These are phyloP conservation scores for Solanum arcanum DNA, from an alignment of 257 asterid species.

Conservation along the genomic window DNA sequence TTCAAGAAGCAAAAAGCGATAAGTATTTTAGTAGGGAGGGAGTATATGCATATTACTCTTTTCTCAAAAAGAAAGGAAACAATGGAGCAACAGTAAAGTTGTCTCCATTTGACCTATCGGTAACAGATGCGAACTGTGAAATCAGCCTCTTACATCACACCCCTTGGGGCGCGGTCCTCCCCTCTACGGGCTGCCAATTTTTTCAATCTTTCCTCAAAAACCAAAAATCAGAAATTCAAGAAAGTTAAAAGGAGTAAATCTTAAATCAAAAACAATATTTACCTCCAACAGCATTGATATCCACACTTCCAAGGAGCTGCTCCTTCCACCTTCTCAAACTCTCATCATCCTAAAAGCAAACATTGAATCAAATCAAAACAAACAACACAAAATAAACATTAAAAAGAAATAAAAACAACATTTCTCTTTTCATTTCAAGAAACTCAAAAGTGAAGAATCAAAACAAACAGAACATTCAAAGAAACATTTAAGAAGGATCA, in stretches of 20 bases:
- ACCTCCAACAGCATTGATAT: constrained; percentile 85
- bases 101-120: not conserved
- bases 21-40: not conserved
- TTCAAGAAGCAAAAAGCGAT: not conserved
- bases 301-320: constrained; percentile 88
- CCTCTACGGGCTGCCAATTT: not conserved
- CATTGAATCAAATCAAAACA: not conserved
- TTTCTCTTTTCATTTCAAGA: not conserved
- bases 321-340: constrained; percentile 98
- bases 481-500: not conserved
- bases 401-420: not conserved
- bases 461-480: not conserved
- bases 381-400: not conserved
- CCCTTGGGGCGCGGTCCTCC: not conserved
- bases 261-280: not conserved
- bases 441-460: not conserved
- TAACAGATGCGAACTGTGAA: not conserved
- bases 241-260: not conserved
- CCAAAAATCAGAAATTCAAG: not conserved
- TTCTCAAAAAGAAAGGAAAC: not conserved
- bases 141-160: not conserved
- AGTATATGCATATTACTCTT: not conserved
- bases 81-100: not conserved
- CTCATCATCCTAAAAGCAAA: constrained; percentile 68
- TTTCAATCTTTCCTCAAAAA: not conserved